phyloP scores from a whole-genome alignment of 2,329 filamentous ascomycete species.

The Plenodomus tracheiphilus region DNA sequence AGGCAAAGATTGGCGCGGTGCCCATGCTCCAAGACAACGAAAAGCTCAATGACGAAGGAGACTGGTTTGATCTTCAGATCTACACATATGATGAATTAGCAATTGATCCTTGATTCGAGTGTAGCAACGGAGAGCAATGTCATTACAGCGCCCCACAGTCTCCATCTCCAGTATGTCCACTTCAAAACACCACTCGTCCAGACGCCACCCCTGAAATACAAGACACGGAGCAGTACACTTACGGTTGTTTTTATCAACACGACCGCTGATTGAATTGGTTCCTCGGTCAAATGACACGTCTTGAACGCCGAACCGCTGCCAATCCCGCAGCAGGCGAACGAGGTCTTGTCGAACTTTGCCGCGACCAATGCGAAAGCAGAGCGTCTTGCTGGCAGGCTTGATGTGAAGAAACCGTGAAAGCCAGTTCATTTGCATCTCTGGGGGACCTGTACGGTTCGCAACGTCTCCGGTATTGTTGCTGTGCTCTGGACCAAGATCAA shows the following conservation, averaged over 20 bases:
- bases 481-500: constrained; percentile 39
- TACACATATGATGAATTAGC: constrained; percentile 44
- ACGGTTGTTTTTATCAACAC: constrained; percentile 78
- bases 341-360: constrained; percentile 78
- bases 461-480: constrained; percentile 53
- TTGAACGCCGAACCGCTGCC: constrained; percentile 78
- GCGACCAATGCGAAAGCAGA: constrained; percentile 76
- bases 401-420: constrained; percentile 85
- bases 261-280: constrained; percentile 77
- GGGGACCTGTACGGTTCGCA: constrained; percentile 25
- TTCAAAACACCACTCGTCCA: constrained; percentile 18
- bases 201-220: constrained; percentile 19
- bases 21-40: constrained; percentile 85
- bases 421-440: constrained; percentile 69
- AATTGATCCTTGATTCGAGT: neutral
- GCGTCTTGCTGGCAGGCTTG: constrained; percentile 74
- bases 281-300: constrained; percentile 79
- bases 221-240: constrained; percentile 46
- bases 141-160: constrained; percentile 22
- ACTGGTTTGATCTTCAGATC: constrained; percentile 83
- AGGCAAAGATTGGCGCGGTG: constrained; percentile 76
- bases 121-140: constrained; percentile 4
- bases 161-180: constrained; percentile 20
- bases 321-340: constrained; percentile 73
- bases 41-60: constrained; percentile 84